Conservation (phyloP, 75 land plant genomes). For the Selaginella tamariscina region DNA sequence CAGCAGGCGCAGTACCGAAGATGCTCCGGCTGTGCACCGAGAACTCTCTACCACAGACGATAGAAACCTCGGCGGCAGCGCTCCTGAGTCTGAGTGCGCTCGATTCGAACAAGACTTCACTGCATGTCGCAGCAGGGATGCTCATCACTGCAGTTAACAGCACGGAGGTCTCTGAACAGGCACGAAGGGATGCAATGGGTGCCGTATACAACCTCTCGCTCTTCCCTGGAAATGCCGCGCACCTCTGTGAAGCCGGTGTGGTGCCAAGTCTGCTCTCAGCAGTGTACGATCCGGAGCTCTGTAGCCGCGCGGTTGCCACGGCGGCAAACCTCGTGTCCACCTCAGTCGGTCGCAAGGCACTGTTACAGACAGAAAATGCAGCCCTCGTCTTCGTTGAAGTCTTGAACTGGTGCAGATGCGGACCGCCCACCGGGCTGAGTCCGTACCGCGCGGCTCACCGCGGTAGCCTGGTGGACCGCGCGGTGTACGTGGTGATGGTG, state of each 20-base stretch:
- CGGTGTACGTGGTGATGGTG: conserved; percentile 71
- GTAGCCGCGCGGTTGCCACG: conserved; percentile 33
- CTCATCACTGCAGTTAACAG: conserved; percentile 26
- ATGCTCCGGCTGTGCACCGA: conserved; percentile 32
- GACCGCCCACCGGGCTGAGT: conserved; percentile 59
- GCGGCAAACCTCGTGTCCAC: conserved; percentile 49
- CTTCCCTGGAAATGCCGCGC: conserved; percentile 27
- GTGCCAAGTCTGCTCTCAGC: conserved; percentile 29
- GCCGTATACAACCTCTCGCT: conserved; percentile 80
- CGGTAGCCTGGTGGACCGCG: conserved; percentile 15
- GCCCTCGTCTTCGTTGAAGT: conserved; percentile 29
- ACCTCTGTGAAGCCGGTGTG: conserved; percentile 37
- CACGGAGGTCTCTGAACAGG: conserved; percentile 15
- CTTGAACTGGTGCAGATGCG: conserved; percentile 43
- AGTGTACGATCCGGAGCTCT: conserved; percentile 16
- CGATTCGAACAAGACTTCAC: conserved; percentile 52
- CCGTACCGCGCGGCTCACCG: background rate
- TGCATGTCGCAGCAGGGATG: conserved; percentile 49
- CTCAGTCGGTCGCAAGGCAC: conserved; percentile 47
- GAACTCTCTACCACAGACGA: conserved; percentile 14
- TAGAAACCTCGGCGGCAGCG: conserved; percentile 49
- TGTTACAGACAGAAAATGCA: conserved; percentile 23
- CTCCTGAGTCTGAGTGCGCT: conserved; percentile 59
- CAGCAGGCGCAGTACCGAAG: conserved; percentile 56
- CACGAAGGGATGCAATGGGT: conserved; percentile 41